Evolutionary conservation across 2,329 filamentous ascomycete species (phyloP).

Genomic region (Penicillium sclerotigenum): DNA sequence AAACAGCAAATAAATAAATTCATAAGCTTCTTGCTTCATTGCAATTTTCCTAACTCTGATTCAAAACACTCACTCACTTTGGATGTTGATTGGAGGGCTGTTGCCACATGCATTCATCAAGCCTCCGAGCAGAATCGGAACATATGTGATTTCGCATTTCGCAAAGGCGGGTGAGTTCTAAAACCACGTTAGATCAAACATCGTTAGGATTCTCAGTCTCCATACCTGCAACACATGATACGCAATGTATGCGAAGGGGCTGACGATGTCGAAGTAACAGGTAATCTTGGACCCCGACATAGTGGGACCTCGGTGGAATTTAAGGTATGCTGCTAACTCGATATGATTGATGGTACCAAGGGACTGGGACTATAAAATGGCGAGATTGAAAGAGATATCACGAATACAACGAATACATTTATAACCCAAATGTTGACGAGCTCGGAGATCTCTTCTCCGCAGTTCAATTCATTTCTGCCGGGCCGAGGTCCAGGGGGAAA

Average conservation of each 20-base stretch:
- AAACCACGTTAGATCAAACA: neutral
- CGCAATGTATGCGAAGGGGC: slow-evolving; percentile 16
- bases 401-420: no score
- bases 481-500: neutral
- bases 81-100: slow-evolving; percentile 10
- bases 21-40: no score
- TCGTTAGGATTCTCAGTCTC: neutral
- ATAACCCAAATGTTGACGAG: neutral
- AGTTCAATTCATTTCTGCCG: no score
- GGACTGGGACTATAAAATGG: neutral
- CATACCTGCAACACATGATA: slow-evolving; percentile 14
- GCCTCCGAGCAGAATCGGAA: slow-evolving; percentile 14
- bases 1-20: no score
- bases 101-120: slow-evolving; percentile 17
- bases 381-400: neutral
- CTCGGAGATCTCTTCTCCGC: neutral
- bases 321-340: neutral
- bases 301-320: neutral
- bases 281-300: slow-evolving; percentile 13
- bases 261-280: slow-evolving; percentile 15
- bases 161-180: slow-evolving; percentile 17
- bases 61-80: slow-evolving; percentile 5
- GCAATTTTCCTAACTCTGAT: no score
- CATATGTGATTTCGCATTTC: slow-evolving; percentile 13
- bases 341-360: neutral